Base-by-base conservation (phyloP, 179 eudicot genomes). In the Drosera spatulata region DNA sequence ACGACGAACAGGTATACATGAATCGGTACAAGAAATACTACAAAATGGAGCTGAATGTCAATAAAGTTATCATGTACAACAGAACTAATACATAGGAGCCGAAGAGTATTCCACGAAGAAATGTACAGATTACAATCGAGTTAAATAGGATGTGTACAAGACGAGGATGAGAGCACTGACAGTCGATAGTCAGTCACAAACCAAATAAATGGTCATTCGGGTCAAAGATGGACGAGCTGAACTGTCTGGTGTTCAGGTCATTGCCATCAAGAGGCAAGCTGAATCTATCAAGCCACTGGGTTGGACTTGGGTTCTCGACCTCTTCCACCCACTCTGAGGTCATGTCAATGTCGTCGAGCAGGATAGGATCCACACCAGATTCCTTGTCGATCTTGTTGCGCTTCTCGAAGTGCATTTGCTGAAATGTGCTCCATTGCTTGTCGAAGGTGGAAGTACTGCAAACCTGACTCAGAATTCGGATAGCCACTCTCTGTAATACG, bases 291-390 rank as follows among this genome's bases (percentile, higher is more conserved):
- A 86, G 94, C 97, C 99, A 93, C 69, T 85, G 95, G 39, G 96
- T 77, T 1, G 95, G 87, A 66, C 85, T 86, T 6, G 95, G 77
- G 47, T 67, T 86, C 65, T 93, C 99, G 4, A 75, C 70, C 74
- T 93, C 99, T 62, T 93, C 99, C 11, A 86, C 97, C 99, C 99
- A 93, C 61, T 86, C 95, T 3, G 99, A 93, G 52, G 94, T 79
- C 99, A 86, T 86, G 58, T 93, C 95, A 5, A 93, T 85, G 75
- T 89, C 97, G 48, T 86, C 95, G 38, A 81, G 82, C 48, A 79
- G 90, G 67, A 90, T 78, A 13, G 93, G 86, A 70, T 93, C 97
- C 4, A 54, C 53, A 47, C 84, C 95, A 14, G 84, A 70, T 72
- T 93, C 99, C 71, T 86, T 93, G 44, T 93, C 93, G 46, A 93